phyloP scores from a whole-genome alignment of 2,329 filamentous ascomycete genomes.

The Epichloe gansuensis region DNA sequence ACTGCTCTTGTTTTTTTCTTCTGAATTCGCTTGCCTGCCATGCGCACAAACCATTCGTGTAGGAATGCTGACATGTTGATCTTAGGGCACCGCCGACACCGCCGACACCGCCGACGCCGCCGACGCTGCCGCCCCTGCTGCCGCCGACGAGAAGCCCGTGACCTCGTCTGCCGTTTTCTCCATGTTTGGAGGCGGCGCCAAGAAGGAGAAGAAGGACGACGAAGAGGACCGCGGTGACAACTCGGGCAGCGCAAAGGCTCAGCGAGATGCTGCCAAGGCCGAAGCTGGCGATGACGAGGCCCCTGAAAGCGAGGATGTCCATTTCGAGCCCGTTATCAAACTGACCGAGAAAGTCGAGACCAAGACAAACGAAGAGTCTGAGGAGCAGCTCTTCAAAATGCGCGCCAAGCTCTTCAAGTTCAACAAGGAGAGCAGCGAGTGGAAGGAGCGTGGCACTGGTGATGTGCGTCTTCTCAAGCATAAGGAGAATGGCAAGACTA shows the following conservation, averaged over 20 bases:
- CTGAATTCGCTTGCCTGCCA: neutral
- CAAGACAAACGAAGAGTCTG: constrained; percentile 96
- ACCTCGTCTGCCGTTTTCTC: constrained; percentile 69
- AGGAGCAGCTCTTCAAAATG: constrained; percentile 99
- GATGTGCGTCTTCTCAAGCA: constrained; percentile 96
- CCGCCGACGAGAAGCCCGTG: constrained; percentile 22
- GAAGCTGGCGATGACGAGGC: constrained; percentile 57
- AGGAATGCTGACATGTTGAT: neutral
- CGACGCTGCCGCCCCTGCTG: constrained; percentile 9
- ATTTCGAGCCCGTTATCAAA: constrained; percentile 94
- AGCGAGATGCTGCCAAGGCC: constrained; percentile 49
- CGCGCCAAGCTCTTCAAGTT: constrained; percentile 99
- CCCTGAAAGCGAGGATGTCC: constrained; percentile 81
- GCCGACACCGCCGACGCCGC: constrained; percentile 7
- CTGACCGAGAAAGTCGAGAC: constrained; percentile 93
- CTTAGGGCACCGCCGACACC: neutral
- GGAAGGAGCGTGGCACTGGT: constrained; percentile 98
- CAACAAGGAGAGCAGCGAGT: constrained; percentile 80
- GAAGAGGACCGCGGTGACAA: constrained; percentile 72
- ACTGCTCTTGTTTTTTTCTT: neutral
- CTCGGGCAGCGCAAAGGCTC: constrained; percentile 78
- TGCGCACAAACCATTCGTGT: neutral
- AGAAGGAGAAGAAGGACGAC: constrained; percentile 86
- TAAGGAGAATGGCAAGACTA: constrained; percentile 96
- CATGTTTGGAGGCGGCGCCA: constrained; percentile 96